phyloP scores from a whole-genome alignment of 148 eudicot genomes.

The Silene latifolia region DNA sequence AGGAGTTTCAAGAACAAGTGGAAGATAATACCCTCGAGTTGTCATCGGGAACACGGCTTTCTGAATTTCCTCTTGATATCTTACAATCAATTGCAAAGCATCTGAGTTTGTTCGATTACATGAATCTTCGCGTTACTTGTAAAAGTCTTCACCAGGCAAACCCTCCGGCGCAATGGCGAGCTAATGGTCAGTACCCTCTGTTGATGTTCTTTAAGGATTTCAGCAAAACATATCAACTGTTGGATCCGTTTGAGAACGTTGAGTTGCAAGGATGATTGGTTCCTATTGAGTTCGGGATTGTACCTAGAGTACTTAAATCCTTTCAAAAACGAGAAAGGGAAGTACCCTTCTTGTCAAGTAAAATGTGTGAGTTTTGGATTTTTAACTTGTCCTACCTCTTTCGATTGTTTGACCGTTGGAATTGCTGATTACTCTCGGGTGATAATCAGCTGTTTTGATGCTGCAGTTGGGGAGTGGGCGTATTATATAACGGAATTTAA shows the following conservation, averaged over 20 bases:
- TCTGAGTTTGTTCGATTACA: constrained; percentile 14
- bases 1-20: neutral
- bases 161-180: neutral
- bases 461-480: neutral
- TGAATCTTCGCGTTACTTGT: constrained; percentile 9
- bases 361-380: neutral
- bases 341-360: neutral
- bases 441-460: neutral
- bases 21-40: neutral
- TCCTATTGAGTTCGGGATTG: neutral
- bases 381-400: constrained; percentile 10
- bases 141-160: neutral
- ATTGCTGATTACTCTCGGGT: neutral
- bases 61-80: neutral
- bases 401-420: constrained; percentile 13
- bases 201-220: neutral
- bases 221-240: neutral
- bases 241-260: constrained; percentile 13
- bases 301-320: constrained; percentile 6
- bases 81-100: too few relatives aligned
- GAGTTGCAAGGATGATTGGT: constrained; percentile 16
- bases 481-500: neutral
- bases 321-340: neutral
- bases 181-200: constrained; percentile 4
- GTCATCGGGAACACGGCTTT: neutral